Base-by-base conservation (phyloP, 176 grass and related monocot genomes). In the Eragrostis curvula region DNA sequence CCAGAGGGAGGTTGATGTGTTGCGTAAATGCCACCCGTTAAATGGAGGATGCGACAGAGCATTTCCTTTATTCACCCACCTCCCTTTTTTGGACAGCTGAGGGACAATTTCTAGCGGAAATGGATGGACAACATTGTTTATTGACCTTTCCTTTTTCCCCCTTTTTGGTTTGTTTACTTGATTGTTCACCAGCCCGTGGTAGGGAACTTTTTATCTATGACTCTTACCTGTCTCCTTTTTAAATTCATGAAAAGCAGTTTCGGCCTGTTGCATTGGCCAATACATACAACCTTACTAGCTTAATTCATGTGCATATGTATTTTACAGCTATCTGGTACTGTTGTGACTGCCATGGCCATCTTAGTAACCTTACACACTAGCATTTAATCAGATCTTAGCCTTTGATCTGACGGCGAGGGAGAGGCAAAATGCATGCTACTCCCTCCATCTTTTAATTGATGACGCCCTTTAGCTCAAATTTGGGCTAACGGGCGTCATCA, bases 81-180 rank as follows among this genome's bases (percentile, higher is more conserved):
- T 36, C 3, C 49, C 15, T 5, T 6, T 51, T 51, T 51, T 18
- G 3, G 12, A 18, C 18, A 52, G 16, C 50, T 20, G 50, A 52
- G 50, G 50, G 50, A 18, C 50, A 18, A 52, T 52, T 52, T 52
- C 0, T 52, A 52, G 50, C 50, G 18, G 18, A 52, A 18, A 5
- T 52, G 50, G 50, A 52, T 52, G 50, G 50, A 52, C 16, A 4
- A 47, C 48, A 16, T 3, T 16, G 12, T 27, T 48, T 71, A 48
- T 14, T 15, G 48, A 71, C 68, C n/a, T n/a, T 28, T 28, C 20
- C 20, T 2, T 62, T 51, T 52, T 36, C 32, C 32, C 32, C 3
- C 49, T 41, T 59, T 75, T 68, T 24, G 49, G 51, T 50, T 74
- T 60, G 51, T 3, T 66, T 60, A 47, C 50, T 83, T 70, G 44